Conservation (phyloP, 306 rosid genomes). For the Albizia julibrissin region DNA sequence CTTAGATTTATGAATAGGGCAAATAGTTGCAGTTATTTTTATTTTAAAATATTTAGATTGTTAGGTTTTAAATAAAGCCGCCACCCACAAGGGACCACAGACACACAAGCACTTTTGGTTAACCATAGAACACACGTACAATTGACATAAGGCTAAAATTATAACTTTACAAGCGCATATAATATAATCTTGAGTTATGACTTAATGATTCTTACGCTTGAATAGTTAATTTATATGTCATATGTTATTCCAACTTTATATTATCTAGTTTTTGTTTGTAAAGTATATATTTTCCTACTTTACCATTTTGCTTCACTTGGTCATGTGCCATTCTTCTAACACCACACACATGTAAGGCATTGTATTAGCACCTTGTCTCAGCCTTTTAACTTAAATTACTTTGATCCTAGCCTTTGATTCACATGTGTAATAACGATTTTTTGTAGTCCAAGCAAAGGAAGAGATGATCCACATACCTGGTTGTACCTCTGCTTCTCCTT, state of each 20-base stretch:
- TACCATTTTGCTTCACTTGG: background rate
- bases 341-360: background rate
- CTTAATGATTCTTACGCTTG: background rate
- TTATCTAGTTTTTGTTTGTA: background rate
- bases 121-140: background rate
- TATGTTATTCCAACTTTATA: background rate
- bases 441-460: background rate
- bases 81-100: background rate
- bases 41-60: background rate
- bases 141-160: background rate
- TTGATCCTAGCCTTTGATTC: background rate
- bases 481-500: constrained; percentile 51
- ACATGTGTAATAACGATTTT: background rate
- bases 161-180: background rate
- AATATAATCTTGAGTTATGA: background rate
- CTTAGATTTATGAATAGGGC: background rate
- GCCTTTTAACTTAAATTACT: background rate
- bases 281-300: background rate
- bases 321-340: background rate
- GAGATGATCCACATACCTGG: constrained; percentile 46
- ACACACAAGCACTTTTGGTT: background rate
- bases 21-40: background rate
- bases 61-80: background rate
- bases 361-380: background rate
- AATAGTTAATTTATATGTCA: background rate